phyloP scores from a whole-genome alignment of 805 yeast genomes.

The Dipodascus albidus region DNA sequence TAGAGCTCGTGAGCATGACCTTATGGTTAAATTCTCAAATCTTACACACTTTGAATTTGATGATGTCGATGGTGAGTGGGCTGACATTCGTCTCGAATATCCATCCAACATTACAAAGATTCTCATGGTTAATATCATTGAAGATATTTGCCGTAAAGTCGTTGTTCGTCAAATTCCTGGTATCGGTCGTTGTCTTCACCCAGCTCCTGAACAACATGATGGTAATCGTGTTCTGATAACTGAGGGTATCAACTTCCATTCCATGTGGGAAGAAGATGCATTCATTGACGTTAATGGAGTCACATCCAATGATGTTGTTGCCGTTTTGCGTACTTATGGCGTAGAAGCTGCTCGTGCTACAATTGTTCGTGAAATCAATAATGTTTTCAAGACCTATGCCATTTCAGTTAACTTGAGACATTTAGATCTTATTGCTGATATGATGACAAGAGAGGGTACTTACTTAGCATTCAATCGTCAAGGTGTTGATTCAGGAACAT shows the following conservation, averaged over 20 bases:
- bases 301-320: conserved; percentile 83
- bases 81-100: conserved; percentile 76
- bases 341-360: conserved; percentile 99
- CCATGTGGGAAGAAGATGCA: conserved; percentile 97
- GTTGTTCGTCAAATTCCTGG: conserved; percentile 87
- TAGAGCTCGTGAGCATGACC: conserved; percentile 75
- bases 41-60: conserved; percentile 81
- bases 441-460: conserved; percentile 98
- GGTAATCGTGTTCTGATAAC: conserved; percentile 76
- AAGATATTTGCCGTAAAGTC: conserved; percentile 76
- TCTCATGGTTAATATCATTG: conserved; percentile 94
- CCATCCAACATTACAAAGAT: conserved; percentile 82
- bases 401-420: conserved; percentile 88
- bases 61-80: conserved; percentile 82
- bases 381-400: conserved; percentile 94
- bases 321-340: conserved; percentile 86
- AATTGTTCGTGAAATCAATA: conserved; percentile 88
- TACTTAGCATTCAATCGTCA: conserved; percentile 95
- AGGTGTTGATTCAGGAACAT: conserved; percentile 92
- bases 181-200: conserved; percentile 89
- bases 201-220: conserved; percentile 44
- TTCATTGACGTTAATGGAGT: conserved; percentile 85
- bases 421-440: conserved; percentile 92
- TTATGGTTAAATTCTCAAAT: conserved; percentile 59
- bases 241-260: conserved; percentile 95